Conservation (phyloP, 495 filamentous ascomycete genomes). For the Staphylotrichum longicolle region DNA sequence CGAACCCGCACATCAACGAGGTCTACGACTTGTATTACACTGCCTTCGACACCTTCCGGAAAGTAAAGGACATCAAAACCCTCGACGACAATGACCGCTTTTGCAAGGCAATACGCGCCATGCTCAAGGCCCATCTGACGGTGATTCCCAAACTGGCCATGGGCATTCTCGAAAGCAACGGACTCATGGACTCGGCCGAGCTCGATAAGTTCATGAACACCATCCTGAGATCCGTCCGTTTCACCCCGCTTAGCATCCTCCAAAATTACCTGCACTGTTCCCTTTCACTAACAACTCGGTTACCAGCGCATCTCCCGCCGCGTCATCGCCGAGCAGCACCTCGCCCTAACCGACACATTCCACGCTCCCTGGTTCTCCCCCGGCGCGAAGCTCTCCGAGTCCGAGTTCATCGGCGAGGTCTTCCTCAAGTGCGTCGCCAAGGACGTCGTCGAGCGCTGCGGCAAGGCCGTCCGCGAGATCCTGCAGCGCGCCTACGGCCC, state of each 20-base stretch:
- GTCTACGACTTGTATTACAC: slow-evolving; percentile 97
- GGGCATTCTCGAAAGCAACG: slow-evolving; percentile 85
- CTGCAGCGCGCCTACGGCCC: slow-evolving; percentile 69
- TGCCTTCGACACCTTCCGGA: slow-evolving; percentile 86
- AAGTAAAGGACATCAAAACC: slow-evolving; percentile 76
- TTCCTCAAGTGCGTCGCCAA: slow-evolving; percentile 92
- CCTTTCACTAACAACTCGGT: slow-evolving; percentile 5
- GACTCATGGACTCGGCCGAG: slow-evolving; percentile 70
- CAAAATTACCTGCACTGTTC: neutral
- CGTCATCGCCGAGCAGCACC: slow-evolving; percentile 96
- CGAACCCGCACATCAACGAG: slow-evolving; percentile 88
- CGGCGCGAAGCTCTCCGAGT: slow-evolving; percentile 66
- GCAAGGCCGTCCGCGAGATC: slow-evolving; percentile 65
- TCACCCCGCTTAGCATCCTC: neutral
- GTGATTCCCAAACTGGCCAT: slow-evolving; percentile 93
- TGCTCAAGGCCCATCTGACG: slow-evolving; percentile 80
- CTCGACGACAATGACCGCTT: slow-evolving; percentile 88
- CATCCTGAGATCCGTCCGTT: slow-evolving; percentile 76
- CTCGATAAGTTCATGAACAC: slow-evolving; percentile 96
- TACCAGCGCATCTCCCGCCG: slow-evolving; percentile 82
- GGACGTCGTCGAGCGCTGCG: slow-evolving; percentile 83
- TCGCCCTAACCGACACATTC: slow-evolving; percentile 95
- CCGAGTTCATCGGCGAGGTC: slow-evolving; percentile 91
- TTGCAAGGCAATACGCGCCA: slow-evolving; percentile 75
- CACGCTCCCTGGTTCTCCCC: slow-evolving; percentile 90